Conservation (phyloP, 2,329 filamentous ascomycete genomes). For the Claviceps digitariae region DNA sequence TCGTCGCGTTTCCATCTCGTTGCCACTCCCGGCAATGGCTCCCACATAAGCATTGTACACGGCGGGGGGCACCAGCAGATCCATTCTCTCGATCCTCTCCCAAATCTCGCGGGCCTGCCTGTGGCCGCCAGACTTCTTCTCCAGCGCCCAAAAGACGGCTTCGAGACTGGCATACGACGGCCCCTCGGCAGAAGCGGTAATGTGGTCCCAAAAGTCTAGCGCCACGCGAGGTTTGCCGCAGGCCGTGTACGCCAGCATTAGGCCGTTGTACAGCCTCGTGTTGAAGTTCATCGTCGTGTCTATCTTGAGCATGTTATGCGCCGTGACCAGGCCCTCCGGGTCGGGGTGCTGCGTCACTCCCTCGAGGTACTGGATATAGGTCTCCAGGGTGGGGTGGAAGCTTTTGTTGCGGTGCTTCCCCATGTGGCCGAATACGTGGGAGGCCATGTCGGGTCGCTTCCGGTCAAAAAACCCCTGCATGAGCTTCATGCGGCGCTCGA, state of each 20-base stretch:
- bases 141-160: slow-evolving; percentile 68
- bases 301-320: slow-evolving; percentile 91
- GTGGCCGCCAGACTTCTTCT: slow-evolving; percentile 45
- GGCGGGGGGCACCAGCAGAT: slow-evolving; percentile 59
- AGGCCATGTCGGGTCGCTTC: slow-evolving; percentile 69
- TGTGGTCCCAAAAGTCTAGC: slow-evolving; percentile 70
- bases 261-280: slow-evolving; percentile 65
- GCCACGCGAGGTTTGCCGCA: slow-evolving; percentile 54
- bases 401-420: slow-evolving; percentile 53
- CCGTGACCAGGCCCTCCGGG: slow-evolving; percentile 51
- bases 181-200: slow-evolving; percentile 72
- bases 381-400: slow-evolving; percentile 55
- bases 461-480: slow-evolving; percentile 76
- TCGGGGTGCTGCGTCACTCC: slow-evolving; percentile 49
- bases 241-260: slow-evolving; percentile 75
- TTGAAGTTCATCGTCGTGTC: slow-evolving; percentile 67
- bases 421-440: slow-evolving; percentile 85
- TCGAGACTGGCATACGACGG: slow-evolving; percentile 70
- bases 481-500: slow-evolving; percentile 50
- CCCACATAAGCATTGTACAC: slow-evolving; percentile 69
- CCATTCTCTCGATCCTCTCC: slow-evolving; percentile 57
- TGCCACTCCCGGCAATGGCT: slow-evolving; percentile 59
- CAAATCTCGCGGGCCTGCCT: slow-evolving; percentile 53
- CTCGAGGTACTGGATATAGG: slow-evolving; percentile 66
- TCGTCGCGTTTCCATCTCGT: slow-evolving; percentile 52